A percentile compares a stretch with the other conserved stretches of the same genome.
Evolutionary conservation across 768 basidiomycete genomes (phyloP).

Genomic region (Boletus pseudopeckii): DNA sequence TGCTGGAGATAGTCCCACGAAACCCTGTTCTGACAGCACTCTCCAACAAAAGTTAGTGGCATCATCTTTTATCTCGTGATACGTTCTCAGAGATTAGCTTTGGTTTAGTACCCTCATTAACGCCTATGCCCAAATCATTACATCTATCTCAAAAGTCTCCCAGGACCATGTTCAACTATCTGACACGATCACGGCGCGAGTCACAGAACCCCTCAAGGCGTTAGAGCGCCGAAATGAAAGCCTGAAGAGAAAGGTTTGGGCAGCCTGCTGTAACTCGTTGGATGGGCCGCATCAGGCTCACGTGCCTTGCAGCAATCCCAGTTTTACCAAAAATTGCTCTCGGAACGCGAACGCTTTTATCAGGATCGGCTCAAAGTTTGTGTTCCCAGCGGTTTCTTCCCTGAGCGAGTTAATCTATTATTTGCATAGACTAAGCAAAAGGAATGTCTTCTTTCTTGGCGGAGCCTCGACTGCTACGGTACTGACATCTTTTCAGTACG

Average conservation of each 20-base stretch:
- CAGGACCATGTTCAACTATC: slow-evolving; percentile 70
- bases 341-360: slow-evolving; percentile 67
- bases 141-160: slow-evolving; percentile 54
- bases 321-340: slow-evolving; percentile 67
- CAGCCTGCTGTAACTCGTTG: background rate
- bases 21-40: slow-evolving; percentile 50
- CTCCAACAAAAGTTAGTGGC: slow-evolving; percentile 52
- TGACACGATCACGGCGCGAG: slow-evolving; percentile 54
- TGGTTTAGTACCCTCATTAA: slow-evolving; percentile 59
- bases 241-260: slow-evolving; percentile 59
- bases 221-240: slow-evolving; percentile 65
- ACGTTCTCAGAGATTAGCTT: slow-evolving; percentile 14
- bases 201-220: slow-evolving; percentile 59
- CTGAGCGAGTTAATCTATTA: slow-evolving; percentile 1
- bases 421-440: slow-evolving; percentile 31
- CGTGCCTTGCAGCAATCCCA: slow-evolving; percentile 52
- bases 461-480: background rate
- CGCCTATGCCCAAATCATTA: slow-evolving; percentile 67
- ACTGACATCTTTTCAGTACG: slow-evolving; percentile 51
- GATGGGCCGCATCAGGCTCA: slow-evolving; percentile 7
- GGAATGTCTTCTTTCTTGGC: slow-evolving; percentile 15
- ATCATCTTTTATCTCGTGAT: background rate
- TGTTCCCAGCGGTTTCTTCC: slow-evolving; percentile 1
- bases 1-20: slow-evolving; percentile 66
- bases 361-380: slow-evolving; percentile 67